A percentile compares a stretch with the other conserved stretches of the same genome.
Conservation (phyloP, 2,329 filamentous ascomycete species). For the Ophiocordyceps polyrhachis-furcata region DNA sequence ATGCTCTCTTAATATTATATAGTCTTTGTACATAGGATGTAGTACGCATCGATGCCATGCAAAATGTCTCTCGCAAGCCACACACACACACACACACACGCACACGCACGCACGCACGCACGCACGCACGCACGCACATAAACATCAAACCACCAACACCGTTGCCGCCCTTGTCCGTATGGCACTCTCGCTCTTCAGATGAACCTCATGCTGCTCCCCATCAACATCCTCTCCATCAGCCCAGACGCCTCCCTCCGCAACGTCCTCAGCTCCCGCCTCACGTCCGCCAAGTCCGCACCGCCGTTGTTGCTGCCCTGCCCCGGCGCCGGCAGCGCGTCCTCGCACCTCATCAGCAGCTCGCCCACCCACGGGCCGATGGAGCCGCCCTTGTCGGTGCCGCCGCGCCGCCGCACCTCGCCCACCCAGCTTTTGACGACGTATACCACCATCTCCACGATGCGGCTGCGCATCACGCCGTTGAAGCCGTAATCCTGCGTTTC, state of each 20-base stretch:
- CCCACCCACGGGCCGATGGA: constrained; percentile 24
- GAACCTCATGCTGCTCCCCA: constrained; percentile 25
- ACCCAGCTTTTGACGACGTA: constrained; percentile 30
- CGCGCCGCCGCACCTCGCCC: constrained; percentile 27
- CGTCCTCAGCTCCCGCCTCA: constrained; percentile 22
- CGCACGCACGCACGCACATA: too few species aligned
- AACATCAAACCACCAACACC: background rate
- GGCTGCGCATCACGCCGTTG: constrained; percentile 27
- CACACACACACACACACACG: too few species aligned
- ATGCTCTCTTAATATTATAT: background rate
- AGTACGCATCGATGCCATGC: background rate
- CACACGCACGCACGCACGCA: too few species aligned
- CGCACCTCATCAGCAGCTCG: constrained; percentile 31
- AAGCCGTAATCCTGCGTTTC: constrained; percentile 42
- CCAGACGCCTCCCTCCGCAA: constrained; percentile 25
- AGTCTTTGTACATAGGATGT: too few species aligned
- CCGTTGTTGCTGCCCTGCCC: constrained; percentile 23
- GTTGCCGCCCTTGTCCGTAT: background rate
- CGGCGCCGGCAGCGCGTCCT: constrained; percentile 22
- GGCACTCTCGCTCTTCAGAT: constrained; percentile 12
- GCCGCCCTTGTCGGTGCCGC: constrained; percentile 18
- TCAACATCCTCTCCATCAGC: constrained; percentile 22
- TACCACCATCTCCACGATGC: constrained; percentile 36
- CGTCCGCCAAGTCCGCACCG: constrained; percentile 24
- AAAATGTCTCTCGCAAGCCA: background rate